Conservation (phyloP, 163 green algal species). For the Chlamydomonas reinhardtii region DNA sequence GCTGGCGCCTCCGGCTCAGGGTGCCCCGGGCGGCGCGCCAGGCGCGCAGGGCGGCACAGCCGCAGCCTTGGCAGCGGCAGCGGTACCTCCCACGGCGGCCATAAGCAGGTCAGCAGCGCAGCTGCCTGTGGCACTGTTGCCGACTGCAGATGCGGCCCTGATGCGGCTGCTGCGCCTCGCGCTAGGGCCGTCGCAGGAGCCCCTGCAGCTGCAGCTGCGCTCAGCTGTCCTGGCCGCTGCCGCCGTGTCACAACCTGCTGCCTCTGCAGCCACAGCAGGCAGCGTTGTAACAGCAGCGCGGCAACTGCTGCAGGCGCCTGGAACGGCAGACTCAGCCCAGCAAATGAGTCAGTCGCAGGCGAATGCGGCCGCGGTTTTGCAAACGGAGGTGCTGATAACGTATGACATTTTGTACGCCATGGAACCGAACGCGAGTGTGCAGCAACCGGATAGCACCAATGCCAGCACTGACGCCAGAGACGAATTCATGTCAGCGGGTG, state of each 20-base stretch:
- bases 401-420: slow-evolving; percentile 9
- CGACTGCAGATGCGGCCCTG: neutral
- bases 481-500: neutral
- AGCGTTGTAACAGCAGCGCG: neutral
- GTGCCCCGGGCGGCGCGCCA: no score
- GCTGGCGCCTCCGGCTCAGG: neutral
- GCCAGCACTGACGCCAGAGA: no score
- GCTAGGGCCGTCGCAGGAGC: neutral
- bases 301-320: neutral
- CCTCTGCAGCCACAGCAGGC: no score
- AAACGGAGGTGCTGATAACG: neutral
- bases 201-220: neutral
- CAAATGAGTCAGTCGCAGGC: neutral
- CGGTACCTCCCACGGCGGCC: no score
- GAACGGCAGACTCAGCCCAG: neutral
- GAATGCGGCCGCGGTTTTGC: no score
- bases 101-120: neutral
- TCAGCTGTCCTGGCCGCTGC: no score
- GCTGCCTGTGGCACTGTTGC: neutral
- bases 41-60: neutral
- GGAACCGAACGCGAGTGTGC: neutral
- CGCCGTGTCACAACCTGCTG: neutral
- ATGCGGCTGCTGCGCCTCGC: neutral
- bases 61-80: no score
- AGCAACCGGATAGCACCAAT: neutral